These are phyloP conservation scores for Apiospora hydei DNA, from an alignment of 2,329 filamentous ascomycete genomes.

Conservation along the genomic window DNA sequence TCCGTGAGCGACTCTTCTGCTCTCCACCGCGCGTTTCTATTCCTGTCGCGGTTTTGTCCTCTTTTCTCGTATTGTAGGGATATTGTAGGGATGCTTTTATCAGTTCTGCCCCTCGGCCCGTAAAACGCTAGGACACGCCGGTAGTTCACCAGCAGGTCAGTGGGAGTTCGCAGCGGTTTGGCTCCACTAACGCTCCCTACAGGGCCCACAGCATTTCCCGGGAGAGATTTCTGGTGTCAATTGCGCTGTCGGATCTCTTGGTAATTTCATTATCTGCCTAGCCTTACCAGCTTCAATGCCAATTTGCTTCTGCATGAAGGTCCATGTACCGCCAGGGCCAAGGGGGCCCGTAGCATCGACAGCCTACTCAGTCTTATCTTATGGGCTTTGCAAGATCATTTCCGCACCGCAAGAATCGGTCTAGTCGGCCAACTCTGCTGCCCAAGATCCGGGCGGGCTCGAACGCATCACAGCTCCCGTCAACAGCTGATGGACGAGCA, in stretches of 20 bases:
- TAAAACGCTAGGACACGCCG: neutral
- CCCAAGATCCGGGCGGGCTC: neutral
- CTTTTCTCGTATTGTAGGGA: conserved; percentile 11
- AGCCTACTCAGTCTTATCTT: neutral
- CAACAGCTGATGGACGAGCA: neutral
- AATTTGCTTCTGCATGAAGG: conserved; percentile 6
- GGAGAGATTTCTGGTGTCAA: neutral
- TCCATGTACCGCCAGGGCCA: neutral
- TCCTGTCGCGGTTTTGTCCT: neutral
- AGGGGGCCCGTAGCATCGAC: neutral
- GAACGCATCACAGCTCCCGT: neutral
- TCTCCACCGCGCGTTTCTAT: neutral
- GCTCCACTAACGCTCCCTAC: conserved; percentile 6
- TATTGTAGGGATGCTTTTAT: neutral
- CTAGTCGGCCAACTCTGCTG: neutral
- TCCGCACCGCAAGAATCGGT: neutral
- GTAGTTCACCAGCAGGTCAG: neutral
- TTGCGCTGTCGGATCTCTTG: neutral
- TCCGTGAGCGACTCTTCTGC: neutral
- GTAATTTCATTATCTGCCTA: neutral
- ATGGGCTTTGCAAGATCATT: neutral
- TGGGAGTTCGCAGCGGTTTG: neutral
- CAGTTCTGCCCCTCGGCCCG: neutral
- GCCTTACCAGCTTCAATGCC: neutral
- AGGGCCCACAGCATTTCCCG: neutral